Evolutionary conservation across 148 eudicot species (phyloP), one percentile per base, ranked within the genome.

Genomic region (Polygonum maritimum): DNA sequence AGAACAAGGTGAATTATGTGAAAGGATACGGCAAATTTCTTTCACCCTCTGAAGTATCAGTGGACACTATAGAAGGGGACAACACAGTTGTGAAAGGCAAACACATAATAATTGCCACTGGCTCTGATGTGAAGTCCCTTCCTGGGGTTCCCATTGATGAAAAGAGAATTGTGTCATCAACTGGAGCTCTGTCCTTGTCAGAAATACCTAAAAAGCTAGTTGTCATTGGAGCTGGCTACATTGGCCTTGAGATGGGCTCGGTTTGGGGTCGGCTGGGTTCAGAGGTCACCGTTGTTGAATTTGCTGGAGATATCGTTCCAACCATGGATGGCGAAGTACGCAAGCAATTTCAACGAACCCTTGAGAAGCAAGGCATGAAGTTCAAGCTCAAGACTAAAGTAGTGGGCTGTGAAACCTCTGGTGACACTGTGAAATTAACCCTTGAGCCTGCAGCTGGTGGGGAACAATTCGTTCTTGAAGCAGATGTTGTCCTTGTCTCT

Each of bases 261-360:
- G 98, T 94, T 22, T 94, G 98, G 98, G 92, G 96, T 8, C 95
- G 98, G 45, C 86, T 94, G n/a, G 98, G 98, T 57, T 90, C 98
- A 6, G 91, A 90, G 83, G 93, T 94, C 38, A 94, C 90, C 5
- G 97, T 94, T 55, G 97, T 94, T 16, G 97, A 94, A 85, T 94
- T 90, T 81, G 97, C 88, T 6, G 63, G 88, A 0, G 96, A 92
- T 19, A 94, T 92, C 35, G 98, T 94, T 75, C 98, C 98, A 5
- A 82, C 93, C 75, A 94, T 92, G 98, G 98, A 94, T 31, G 87
- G 84, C 49, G 98, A 94, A 83, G 76, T 94, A 6, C 88, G 98
- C 48, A 94, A 82, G 84, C 98, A 94, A 79, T 94, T 94, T 63
- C 93, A 94, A 75, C 98, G 96, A 26, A 70, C 92, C 47, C 93